phyloP scores from a whole-genome alignment of 1,284 basidiomycete species.

The Tilletia walkeri region DNA sequence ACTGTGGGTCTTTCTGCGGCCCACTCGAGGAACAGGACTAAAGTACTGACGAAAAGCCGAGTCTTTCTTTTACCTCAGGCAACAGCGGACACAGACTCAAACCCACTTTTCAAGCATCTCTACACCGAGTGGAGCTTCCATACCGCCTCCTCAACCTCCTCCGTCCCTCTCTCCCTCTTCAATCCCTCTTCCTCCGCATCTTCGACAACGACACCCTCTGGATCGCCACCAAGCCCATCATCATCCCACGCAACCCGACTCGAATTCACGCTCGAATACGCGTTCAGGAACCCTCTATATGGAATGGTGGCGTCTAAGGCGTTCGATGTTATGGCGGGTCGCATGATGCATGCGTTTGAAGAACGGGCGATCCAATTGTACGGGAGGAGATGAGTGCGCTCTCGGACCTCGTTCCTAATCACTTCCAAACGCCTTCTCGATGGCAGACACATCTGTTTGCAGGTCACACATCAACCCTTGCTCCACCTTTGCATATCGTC shows the following conservation, averaged over 20 bases:
- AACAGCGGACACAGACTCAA: constrained; percentile 67
- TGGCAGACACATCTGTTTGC: too few species aligned
- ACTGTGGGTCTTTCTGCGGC: constrained; percentile 63
- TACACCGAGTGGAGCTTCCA: constrained; percentile 66
- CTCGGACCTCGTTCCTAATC: too few species aligned
- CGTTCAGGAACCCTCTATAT: constrained; percentile 82
- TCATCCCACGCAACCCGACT: constrained; percentile 24
- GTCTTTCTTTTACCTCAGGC: constrained; percentile 60
- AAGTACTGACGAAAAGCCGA: background rate
- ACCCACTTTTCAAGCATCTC: constrained; percentile 80
- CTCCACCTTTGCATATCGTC: too few species aligned
- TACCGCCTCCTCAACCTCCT: constrained; percentile 18
- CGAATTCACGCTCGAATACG: constrained; percentile 66
- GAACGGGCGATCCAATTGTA: constrained; percentile 65
- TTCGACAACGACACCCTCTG: background rate
- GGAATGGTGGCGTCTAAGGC: constrained; percentile 76
- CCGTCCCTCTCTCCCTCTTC: background rate
- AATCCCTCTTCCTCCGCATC: background rate
- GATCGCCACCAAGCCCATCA: background rate
- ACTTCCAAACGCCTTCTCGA: too few species aligned
- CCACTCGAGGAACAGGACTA: constrained; percentile 6
- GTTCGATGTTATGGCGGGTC: constrained; percentile 78
- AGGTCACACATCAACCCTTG: too few species aligned
- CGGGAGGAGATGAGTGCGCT: background rate
- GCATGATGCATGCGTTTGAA: constrained; percentile 92